Evolutionary conservation across 192 early-diverging fungal genomes (phyloP).

Genomic region (Cladochytrium replicatum): DNA sequence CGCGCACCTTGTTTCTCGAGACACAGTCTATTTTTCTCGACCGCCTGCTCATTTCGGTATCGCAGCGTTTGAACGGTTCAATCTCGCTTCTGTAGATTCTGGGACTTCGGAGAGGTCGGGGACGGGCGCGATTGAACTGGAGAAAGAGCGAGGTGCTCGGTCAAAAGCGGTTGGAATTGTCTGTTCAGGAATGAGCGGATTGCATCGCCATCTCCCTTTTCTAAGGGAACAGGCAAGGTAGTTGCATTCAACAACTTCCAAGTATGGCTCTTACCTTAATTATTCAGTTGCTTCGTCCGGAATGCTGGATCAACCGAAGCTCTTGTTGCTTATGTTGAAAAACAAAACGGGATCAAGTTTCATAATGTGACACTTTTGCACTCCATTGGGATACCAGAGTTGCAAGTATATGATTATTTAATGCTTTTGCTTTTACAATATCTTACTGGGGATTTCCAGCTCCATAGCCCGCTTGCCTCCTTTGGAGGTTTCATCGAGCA

Average conservation of each 20-base stretch:
- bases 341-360: background rate
- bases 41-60: conserved; percentile 3
- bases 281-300: background rate
- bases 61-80: conserved; percentile 3
- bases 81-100: conserved; percentile 1
- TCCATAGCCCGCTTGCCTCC: background rate
- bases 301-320: conserved; percentile 1
- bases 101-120: background rate
- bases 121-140: background rate
- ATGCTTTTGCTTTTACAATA: background rate
- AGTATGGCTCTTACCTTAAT: no score
- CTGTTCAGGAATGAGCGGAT: background rate
- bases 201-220: conserved; percentile 8
- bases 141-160: conserved; percentile 8
- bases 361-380: background rate
- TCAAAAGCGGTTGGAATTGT: background rate
- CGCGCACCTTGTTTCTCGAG: background rate
- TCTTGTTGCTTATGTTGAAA: conserved; percentile 2
- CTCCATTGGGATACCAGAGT: conserved; percentile 1
- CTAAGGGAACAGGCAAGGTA: no score
- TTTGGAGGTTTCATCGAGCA: conserved; percentile 2
- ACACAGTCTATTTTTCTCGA: conserved; percentile 8
- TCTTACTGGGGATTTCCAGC: background rate
- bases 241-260: no score
- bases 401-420: background rate